These are phyloP conservation scores for Xylariaceae sp. DNA, from an alignment of 2,329 filamentous ascomycete genomes.

Conservation along the genomic window DNA sequence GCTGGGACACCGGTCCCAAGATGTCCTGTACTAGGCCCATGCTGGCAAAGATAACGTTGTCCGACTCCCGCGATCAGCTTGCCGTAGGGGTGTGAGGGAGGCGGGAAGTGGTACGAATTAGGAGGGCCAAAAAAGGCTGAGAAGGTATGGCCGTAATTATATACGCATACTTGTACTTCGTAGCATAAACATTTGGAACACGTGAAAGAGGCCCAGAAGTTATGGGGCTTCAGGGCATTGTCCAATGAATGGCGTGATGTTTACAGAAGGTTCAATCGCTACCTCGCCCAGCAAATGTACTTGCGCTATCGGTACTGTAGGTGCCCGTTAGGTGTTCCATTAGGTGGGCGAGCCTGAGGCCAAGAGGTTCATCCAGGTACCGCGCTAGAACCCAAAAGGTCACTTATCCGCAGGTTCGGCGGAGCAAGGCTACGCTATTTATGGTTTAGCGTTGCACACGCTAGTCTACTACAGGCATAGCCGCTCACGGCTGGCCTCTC, in stretches of 20 bases:
- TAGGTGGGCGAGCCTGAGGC: neutral
- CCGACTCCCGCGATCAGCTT: slow-evolving; percentile 1
- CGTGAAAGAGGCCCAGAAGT: neutral
- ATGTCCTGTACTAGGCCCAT: slow-evolving; percentile 56
- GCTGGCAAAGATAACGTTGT: slow-evolving; percentile 10
- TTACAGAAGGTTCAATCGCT: neutral
- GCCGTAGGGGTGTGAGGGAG: slow-evolving; percentile 2
- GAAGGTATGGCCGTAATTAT: neutral
- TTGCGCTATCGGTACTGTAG: no score
- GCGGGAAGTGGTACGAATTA: neutral
- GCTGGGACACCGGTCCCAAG: slow-evolving; percentile 45
- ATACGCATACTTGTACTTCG: neutral
- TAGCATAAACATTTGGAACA: neutral
- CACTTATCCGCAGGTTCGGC: neutral
- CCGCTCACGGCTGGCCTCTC: neutral
- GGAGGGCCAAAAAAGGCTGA: slow-evolving; percentile 1
- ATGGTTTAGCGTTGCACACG: neutral
- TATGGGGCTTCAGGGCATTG: slow-evolving; percentile 9
- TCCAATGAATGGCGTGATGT: slow-evolving; percentile 15
- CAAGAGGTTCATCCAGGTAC: neutral
- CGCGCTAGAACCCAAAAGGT: neutral
- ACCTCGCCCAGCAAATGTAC: neutral
- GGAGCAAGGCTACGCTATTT: neutral
- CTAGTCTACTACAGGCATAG: neutral
- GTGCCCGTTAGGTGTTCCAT: no score